phyloP scores from a whole-genome alignment of 2,329 filamentous ascomycete genomes.

The Fusarium floridanum region DNA sequence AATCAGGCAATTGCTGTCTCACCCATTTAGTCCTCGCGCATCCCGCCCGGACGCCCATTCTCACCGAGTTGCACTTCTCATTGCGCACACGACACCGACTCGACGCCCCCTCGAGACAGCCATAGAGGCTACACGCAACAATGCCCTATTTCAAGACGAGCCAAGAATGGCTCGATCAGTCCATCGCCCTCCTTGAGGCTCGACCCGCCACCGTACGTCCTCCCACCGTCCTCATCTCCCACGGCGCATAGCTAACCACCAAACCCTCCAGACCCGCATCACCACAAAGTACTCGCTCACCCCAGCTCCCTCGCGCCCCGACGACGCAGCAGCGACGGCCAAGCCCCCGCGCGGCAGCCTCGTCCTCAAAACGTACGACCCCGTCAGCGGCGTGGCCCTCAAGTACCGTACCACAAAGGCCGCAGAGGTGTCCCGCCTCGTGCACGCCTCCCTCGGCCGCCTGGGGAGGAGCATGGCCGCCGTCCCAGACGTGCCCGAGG shows the following conservation, averaged over 20 bases:
- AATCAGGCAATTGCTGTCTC: background rate
- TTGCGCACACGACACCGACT: constrained; percentile 16
- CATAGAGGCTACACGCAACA: constrained; percentile 5
- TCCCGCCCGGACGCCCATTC: background rate
- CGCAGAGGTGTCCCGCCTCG: constrained; percentile 86
- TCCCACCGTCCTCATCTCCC: background rate
- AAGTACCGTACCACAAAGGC: constrained; percentile 95
- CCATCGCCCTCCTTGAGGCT: constrained; percentile 85
- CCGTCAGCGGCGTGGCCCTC: constrained; percentile 81
- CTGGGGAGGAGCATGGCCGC: constrained; percentile 78
- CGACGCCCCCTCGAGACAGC: background rate
- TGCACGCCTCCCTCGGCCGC: constrained; percentile 77
- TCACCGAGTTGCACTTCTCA: constrained; percentile 3
- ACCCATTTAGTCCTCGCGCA: background rate
- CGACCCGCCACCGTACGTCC: constrained; percentile 82
- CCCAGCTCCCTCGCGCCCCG: constrained; percentile 49
- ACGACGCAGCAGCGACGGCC: constrained; percentile 46
- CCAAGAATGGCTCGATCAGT: constrained; percentile 93
- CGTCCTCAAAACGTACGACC: constrained; percentile 90
- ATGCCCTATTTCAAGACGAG: constrained; percentile 89
- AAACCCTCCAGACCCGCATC: constrained; percentile 77
- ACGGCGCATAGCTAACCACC: constrained; percentile 22
- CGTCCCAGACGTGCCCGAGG: constrained; percentile 60
- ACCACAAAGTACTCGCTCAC: constrained; percentile 91
- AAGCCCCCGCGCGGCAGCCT: constrained; percentile 76